Evolutionary conservation across 306 rosid genomes (phyloP).

Genomic region (Vachellia pachyceras): DNA sequence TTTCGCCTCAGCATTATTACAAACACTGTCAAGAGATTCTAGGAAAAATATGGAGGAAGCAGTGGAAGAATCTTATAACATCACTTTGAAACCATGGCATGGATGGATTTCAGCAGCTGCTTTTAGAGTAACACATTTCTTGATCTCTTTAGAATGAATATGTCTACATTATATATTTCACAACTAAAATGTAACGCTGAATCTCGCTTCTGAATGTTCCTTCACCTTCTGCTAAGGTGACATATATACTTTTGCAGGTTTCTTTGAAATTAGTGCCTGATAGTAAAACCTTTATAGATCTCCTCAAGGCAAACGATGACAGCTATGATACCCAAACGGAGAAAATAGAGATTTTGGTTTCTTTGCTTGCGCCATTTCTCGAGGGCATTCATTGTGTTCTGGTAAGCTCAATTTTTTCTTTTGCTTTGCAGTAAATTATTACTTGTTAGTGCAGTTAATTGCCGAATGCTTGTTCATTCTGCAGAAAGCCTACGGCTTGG

Average conservation of each 20-base stretch:
- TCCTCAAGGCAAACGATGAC: constrained; percentile 69
- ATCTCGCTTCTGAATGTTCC: constrained; percentile 8
- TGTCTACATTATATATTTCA: background rate
- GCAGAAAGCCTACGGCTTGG: constrained; percentile 71
- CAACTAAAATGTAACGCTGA: background rate
- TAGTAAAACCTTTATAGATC: constrained; percentile 55
- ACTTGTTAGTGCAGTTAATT: background rate
- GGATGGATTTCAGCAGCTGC: constrained; percentile 98
- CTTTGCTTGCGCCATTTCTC: constrained; percentile 70
- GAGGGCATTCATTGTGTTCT: constrained; percentile 70
- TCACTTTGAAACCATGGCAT: constrained; percentile 86
- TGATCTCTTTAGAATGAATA: constrained; percentile 16
- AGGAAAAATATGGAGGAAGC: constrained; percentile 68
- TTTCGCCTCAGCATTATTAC: constrained; percentile 64
- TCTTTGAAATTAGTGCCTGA: constrained; percentile 83
- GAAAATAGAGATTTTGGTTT: constrained; percentile 63
- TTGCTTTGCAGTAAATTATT: constrained; percentile 21
- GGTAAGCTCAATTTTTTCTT: constrained; percentile 49
- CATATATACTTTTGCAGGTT: constrained; percentile 57
- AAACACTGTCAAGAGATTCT: constrained; percentile 54
- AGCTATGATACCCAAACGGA: constrained; percentile 57
- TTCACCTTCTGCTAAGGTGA: constrained; percentile 26
- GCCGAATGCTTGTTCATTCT: constrained; percentile 21
- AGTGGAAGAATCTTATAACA: constrained; percentile 75
- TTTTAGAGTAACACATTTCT: constrained; percentile 58